Base-by-base conservation (phyloP, 208 protist genomes). In the Trypanosoma avium region DNA sequence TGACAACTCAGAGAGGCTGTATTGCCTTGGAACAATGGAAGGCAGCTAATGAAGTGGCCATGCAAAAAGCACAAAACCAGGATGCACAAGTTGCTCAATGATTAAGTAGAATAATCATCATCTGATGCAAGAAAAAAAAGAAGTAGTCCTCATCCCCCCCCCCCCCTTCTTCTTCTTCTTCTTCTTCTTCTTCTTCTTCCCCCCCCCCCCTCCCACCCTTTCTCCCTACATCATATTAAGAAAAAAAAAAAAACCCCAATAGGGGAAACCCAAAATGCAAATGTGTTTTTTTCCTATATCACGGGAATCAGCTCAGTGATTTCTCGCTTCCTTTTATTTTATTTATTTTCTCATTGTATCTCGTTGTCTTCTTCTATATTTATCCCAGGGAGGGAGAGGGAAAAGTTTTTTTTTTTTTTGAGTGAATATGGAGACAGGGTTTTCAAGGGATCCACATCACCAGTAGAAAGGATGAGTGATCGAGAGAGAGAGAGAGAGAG, bases 21-120 rank as follows among this genome's bases (percentile, higher is more conserved):
- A 40, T 68, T 1, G 42, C 33, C 26, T 45, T 94, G 32, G 75
- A 84, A 49, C 62, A 43, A 21, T 94, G 87, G 84, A 59, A 61
- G 53, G 73, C 58, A 45, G 68, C 68, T 13, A 35, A 67, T 42
- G 50, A 27, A 15, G 60, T 32, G 15, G 17, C 15, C 3, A 4
- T 53, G 13, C 57, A 50, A 22, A n/a, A 9, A 47, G 17, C 36
- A 24, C n/a, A 36, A 21, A 21, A 61, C 7, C 56, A 50, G 24
- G 10, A 13, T n/a, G 38, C 21, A 30, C 17, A 46, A 42, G 7
- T 42, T n/a, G 36, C 36, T n/a, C 17, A 42, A 52, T 35, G 40
- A 63, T 27, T 38, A 61, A 33, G 30, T 15, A 54, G 26, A 17
- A 26, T n/a, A 21, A 22, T 7, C 17, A 46, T 35, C 4, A 38